Percentiles rank a stretch among this genome's conserved stretches.
These are phyloP conservation scores for Curvularia eragrostidis DNA, from an alignment of 2,329 filamentous ascomycete genomes.

Conservation along the genomic window DNA sequence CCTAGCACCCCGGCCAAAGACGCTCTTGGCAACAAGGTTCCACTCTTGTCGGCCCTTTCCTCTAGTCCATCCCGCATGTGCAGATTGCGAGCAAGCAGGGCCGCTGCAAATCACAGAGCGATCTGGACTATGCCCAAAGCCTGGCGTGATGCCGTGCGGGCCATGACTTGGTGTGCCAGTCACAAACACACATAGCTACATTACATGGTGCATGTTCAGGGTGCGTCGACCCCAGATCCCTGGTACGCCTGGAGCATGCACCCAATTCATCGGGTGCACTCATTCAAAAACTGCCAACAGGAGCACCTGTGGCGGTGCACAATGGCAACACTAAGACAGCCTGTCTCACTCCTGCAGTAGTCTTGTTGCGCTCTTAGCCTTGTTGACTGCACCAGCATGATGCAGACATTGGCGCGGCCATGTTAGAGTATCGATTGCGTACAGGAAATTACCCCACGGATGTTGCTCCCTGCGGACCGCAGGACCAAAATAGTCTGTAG, in stretches of 20 bases:
- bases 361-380: conserved; percentile 2
- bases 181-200: conserved; percentile 3
- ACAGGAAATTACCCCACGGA: conserved; percentile 27
- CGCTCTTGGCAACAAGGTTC: conserved; percentile 25
- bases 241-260: not conserved
- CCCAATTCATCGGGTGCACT: not conserved
- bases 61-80: conserved; percentile 16
- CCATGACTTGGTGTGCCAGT: conserved; percentile 16
- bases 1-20: conserved; percentile 35
- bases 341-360: conserved; percentile 15
- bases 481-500: conserved; percentile 25
- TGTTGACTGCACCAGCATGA: not conserved
- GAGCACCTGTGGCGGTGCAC: conserved; percentile 15
- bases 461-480: conserved; percentile 5
- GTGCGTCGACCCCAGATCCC: not conserved
- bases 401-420: conserved; percentile 5
- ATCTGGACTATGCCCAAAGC: conserved; percentile 29
- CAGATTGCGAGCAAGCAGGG: conserved; percentile 23
- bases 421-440: conserved; percentile 33
- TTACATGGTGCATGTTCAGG: conserved; percentile 12
- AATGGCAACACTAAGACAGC: conserved; percentile 1
- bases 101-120: conserved; percentile 25
- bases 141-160: conserved; percentile 37
- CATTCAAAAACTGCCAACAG: conserved; percentile 8
- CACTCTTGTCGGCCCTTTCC: conserved; percentile 21